Conservation (phyloP, 2,329 filamentous ascomycete genomes). For the Truncatella angustata region DNA sequence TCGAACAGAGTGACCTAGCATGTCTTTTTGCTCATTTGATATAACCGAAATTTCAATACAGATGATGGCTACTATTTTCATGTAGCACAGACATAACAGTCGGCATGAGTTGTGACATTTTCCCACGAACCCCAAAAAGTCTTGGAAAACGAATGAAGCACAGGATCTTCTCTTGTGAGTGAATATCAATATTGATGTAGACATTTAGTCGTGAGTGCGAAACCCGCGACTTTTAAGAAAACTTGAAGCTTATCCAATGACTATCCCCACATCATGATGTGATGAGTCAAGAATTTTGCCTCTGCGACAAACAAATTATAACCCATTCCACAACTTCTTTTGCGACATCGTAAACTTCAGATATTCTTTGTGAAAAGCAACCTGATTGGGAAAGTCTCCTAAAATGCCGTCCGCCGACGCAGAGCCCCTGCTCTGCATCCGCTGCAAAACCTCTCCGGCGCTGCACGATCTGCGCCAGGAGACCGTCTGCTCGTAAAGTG, state of each 20-base stretch:
- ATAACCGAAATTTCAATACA: too few species aligned
- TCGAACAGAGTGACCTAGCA: conserved; percentile 32
- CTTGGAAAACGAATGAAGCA: too few species aligned
- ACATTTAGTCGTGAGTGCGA: not conserved
- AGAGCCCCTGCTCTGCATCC: conserved; percentile 20
- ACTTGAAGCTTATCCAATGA: not conserved
- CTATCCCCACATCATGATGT: conserved; percentile 3
- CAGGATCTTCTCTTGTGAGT: too few species aligned
- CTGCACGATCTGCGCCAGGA: conserved; percentile 28
- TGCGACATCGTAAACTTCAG: too few species aligned
- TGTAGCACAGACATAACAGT: too few species aligned
- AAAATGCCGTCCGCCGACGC: not conserved
- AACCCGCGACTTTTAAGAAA: not conserved
- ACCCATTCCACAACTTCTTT: too few species aligned
- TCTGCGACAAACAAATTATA: not conserved
- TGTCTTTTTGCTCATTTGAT: conserved; percentile 20
- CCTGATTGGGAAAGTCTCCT: not conserved
- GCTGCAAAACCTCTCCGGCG: conserved; percentile 30
- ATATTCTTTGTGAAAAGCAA: too few species aligned
- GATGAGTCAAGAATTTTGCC: conserved; percentile 9
- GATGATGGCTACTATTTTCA: too few species aligned
- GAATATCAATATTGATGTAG: too few species aligned
- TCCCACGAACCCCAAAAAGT: too few species aligned
- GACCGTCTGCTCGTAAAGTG: conserved; percentile 24
- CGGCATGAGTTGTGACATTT: too few species aligned